Conservation (phyloP, 257 asterid species). For the Primulina huaijiensis region DNA sequence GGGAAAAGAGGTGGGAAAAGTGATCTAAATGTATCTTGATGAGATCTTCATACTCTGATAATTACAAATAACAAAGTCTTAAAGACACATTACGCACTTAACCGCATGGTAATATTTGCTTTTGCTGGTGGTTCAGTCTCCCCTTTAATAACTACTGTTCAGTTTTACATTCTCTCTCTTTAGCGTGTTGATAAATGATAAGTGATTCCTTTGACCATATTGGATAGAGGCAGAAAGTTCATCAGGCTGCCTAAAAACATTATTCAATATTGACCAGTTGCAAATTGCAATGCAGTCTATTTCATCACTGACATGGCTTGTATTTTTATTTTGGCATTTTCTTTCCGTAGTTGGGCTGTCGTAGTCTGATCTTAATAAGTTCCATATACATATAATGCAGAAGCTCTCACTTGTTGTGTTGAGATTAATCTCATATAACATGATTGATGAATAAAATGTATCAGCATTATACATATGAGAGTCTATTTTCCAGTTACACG, state of each 20-base stretch:
- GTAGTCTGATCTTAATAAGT: not conserved
- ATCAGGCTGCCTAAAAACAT: not conserved
- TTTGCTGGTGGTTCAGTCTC: not conserved
- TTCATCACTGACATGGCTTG: too few relatives aligned
- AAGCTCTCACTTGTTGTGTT: not conserved
- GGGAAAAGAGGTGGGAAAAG: not conserved
- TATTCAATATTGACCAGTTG: too few relatives aligned
- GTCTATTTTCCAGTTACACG: not conserved
- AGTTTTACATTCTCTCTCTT: not conserved
- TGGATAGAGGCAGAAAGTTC: not conserved
- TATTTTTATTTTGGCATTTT: too few relatives aligned
- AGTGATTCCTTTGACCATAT: not conserved
- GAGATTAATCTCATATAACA: not conserved
- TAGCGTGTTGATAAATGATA: not conserved
- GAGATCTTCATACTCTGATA: too few relatives aligned
- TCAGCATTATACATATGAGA: not conserved
- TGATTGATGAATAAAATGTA: not conserved
- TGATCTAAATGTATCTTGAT: too few relatives aligned
- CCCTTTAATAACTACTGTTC: not conserved
- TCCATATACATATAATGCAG: not conserved
- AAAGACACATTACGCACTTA: not conserved
- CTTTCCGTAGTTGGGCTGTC: too few relatives aligned
- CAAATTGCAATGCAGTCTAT: too few relatives aligned
- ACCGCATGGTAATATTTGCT: not conserved
- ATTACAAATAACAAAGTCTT: too few relatives aligned